phyloP scores from a whole-genome alignment of 2,329 filamentous ascomycete genomes.

The Sporothrix pseudoabietina region DNA sequence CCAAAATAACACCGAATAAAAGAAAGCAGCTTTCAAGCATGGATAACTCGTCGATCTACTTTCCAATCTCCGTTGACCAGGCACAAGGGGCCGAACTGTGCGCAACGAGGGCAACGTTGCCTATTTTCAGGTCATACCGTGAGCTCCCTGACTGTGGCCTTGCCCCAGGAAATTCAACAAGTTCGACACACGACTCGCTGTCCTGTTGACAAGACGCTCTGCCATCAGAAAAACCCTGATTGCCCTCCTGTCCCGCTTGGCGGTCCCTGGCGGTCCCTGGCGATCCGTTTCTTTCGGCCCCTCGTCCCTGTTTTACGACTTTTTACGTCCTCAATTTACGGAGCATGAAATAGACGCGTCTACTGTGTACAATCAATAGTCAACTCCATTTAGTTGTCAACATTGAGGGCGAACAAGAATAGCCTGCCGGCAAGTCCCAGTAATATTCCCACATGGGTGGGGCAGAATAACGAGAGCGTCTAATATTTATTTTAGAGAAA shows the following conservation, averaged over 20 bases:
- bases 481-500: constrained; percentile 12
- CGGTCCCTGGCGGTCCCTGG: constrained; percentile 3
- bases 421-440: not conserved
- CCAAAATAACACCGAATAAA: not conserved
- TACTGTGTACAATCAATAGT: too few relatives aligned
- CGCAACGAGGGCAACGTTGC: not conserved
- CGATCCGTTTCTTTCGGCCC: not conserved
- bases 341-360: too few relatives aligned
- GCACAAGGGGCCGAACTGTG: constrained; percentile 5
- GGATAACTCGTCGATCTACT: constrained; percentile 8
- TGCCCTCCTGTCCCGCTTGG: constrained; percentile 21
- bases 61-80: constrained; percentile 29
- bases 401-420: not conserved
- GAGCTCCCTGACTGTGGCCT: not conserved
- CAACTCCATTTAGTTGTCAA: not conserved
- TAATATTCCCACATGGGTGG: not conserved
- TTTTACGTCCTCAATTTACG: not conserved
- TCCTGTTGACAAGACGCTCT: not conserved
- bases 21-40: not conserved
- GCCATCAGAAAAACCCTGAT: constrained; percentile 11
- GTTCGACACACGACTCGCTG: not conserved
- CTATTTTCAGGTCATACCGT: not conserved
- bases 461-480: not conserved
- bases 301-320: constrained; percentile 16
- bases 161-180: not conserved